Conservation (phyloP, 2,329 filamentous ascomycete genomes). For the Daldinia eschscholtzii region DNA sequence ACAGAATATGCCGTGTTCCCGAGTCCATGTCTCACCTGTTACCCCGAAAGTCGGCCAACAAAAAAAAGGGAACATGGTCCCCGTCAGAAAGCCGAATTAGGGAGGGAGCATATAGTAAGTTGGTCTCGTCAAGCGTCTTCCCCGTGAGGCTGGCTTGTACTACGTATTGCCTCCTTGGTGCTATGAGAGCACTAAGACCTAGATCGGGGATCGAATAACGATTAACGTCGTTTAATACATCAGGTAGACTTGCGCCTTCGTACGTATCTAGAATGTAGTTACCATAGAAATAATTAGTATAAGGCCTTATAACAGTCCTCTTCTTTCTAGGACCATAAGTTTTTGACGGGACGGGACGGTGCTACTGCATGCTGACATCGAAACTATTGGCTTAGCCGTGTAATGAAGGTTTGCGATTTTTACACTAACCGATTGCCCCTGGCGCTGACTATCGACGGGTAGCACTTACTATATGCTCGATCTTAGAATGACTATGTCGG, state of each 20-base stretch:
- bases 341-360: slow-evolving; percentile 30
- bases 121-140: slow-evolving; percentile 37
- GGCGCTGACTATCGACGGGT: slow-evolving; percentile 35
- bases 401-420: slow-evolving; percentile 22
- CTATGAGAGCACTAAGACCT: slow-evolving; percentile 18
- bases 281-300: slow-evolving; percentile 1
- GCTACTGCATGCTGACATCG: slow-evolving; percentile 27
- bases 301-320: neutral
- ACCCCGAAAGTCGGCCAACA: slow-evolving; percentile 23
- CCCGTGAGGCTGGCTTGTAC: slow-evolving; percentile 34
- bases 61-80: slow-evolving; percentile 14
- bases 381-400: slow-evolving; percentile 39
- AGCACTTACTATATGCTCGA: slow-evolving; percentile 5
- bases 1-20: slow-evolving; percentile 36
- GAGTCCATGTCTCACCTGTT: slow-evolving; percentile 33
- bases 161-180: slow-evolving; percentile 1
- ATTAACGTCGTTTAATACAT: slow-evolving; percentile 1
- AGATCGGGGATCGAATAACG: slow-evolving; percentile 14
- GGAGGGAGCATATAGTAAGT: slow-evolving; percentile 3
- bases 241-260: slow-evolving; percentile 2
- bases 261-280: slow-evolving; percentile 6
- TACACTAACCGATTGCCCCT: slow-evolving; percentile 26
- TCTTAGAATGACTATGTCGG: slow-evolving; percentile 12
- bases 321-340: neutral
- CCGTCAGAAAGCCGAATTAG: slow-evolving; percentile 17